phyloP scores from a whole-genome alignment of 805 yeast genomes.

The Starmerella stigmatis region DNA sequence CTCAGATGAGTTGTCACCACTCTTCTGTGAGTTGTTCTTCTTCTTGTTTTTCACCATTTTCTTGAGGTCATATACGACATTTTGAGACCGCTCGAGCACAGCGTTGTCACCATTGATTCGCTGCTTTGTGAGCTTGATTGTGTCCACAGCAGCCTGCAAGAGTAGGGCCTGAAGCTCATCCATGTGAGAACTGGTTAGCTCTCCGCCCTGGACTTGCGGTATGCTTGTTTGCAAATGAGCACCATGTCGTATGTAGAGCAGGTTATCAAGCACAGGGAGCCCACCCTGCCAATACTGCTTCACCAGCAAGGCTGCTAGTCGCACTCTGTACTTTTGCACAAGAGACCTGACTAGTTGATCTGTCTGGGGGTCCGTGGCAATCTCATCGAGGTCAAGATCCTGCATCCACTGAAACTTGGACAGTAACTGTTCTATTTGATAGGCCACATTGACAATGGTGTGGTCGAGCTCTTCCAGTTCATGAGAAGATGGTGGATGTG shows the following conservation, averaged over 20 bases:
- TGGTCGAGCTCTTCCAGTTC: slow-evolving; percentile 37
- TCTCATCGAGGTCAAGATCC: slow-evolving; percentile 33
- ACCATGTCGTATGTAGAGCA: slow-evolving; percentile 32
- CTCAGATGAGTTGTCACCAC: neutral
- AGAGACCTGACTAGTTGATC: slow-evolving; percentile 41
- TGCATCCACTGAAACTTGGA: slow-evolving; percentile 46
- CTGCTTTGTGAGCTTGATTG: slow-evolving; percentile 7
- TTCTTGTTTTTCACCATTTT: slow-evolving; percentile 5
- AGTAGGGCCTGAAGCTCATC: slow-evolving; percentile 20
- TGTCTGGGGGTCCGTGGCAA: slow-evolving; percentile 27
- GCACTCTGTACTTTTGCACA: slow-evolving; percentile 44
- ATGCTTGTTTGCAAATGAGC: slow-evolving; percentile 19
- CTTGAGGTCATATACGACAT: slow-evolving; percentile 7
- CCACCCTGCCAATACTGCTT: slow-evolving; percentile 41
- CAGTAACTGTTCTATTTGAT: slow-evolving; percentile 41
- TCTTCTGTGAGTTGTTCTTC: neutral
- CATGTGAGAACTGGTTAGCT: slow-evolving; percentile 8
- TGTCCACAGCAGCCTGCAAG: slow-evolving; percentile 8
- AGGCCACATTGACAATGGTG: slow-evolving; percentile 44
- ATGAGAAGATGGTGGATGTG: slow-evolving; percentile 10
- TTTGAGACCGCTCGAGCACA: slow-evolving; percentile 6
- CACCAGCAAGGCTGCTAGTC: slow-evolving; percentile 51
- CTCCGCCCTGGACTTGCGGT: slow-evolving; percentile 11
- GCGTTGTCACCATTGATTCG: slow-evolving; percentile 8
- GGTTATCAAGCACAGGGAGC: slow-evolving; percentile 46